phyloP scores from a whole-genome alignment of 2,329 filamentous ascomycete genomes.

The Sordariomycetes sp. region DNA sequence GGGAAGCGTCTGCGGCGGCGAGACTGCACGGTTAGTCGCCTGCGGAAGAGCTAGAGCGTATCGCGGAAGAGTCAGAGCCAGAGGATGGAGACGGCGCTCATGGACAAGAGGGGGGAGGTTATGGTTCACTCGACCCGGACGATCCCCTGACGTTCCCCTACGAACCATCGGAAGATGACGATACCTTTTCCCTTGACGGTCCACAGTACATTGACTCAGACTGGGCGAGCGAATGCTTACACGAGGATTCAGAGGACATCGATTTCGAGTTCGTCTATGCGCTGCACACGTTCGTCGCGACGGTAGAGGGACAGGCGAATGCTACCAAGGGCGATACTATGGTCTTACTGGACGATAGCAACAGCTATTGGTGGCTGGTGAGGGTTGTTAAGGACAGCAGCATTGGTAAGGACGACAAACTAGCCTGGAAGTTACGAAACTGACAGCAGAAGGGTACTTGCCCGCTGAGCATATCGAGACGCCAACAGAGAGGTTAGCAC shows the following conservation, averaged over 20 bases:
- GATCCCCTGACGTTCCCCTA: conserved; percentile 33
- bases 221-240: conserved; percentile 80
- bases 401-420: conserved; percentile 66
- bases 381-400: conserved; percentile 95
- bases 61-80: neutral
- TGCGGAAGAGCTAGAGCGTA: neutral
- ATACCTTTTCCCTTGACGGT: conserved; percentile 45
- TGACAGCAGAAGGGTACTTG: conserved; percentile 62
- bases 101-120: neutral
- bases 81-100: neutral
- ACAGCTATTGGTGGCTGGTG: conserved; percentile 99
- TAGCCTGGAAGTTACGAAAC: too few relatives aligned
- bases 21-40: neutral
- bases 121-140: neutral
- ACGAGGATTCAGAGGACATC: conserved; percentile 86
- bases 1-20: too few relatives aligned
- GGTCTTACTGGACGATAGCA: conserved; percentile 96
- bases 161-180: conserved; percentile 27
- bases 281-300: conserved; percentile 93
- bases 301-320: conserved; percentile 96
- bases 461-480: conserved; percentile 98
- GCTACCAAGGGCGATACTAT: conserved; percentile 98
- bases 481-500: conserved; percentile 84
- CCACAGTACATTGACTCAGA: conserved; percentile 59
- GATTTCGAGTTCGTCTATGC: conserved; percentile 99